phyloP scores from a whole-genome alignment of 1,284 basidiomycete species.

The Malassezia arunalokei region DNA sequence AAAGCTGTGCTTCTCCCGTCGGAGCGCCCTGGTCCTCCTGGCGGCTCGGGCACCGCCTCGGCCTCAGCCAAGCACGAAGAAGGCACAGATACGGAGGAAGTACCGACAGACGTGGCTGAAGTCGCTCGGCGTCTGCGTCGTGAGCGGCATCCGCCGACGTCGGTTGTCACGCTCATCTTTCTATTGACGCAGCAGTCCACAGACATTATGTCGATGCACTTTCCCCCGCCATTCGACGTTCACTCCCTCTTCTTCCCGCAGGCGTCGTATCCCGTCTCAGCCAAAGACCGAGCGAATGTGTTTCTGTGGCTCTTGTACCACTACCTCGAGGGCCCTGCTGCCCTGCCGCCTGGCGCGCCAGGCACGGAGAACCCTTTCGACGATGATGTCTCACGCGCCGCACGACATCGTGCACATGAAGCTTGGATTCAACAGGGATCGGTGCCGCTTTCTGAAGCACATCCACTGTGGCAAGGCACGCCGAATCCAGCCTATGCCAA shows the following conservation, averaged over 20 bases:
- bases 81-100: conserved; percentile 30
- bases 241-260: conserved; percentile 42
- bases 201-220: conserved; percentile 34
- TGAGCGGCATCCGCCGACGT: conserved; percentile 27
- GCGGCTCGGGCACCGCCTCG: conserved; percentile 21
- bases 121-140: conserved; percentile 27
- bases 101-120: conserved; percentile 30
- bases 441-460: conserved; percentile 9
- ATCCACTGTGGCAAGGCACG: conserved; percentile 28
- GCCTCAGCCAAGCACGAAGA: conserved; percentile 22
- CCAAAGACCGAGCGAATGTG: conserved; percentile 27
- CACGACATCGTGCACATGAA: conserved; percentile 17
- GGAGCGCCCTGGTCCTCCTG: conserved; percentile 50
- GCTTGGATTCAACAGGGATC: conserved; percentile 20
- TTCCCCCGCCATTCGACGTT: conserved; percentile 31
- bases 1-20: conserved; percentile 63
- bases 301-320: conserved; percentile 44
- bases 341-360: conserved; percentile 23
- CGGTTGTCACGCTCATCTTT: conserved; percentile 41
- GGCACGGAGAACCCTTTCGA: conserved; percentile 33
- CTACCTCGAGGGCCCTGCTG: conserved; percentile 38
- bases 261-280: conserved; percentile 25
- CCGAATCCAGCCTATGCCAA: conserved; percentile 27
- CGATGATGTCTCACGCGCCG: conserved; percentile 21
- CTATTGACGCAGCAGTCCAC: conserved; percentile 28